These are phyloP conservation scores for Phoma sp. DNA, from an alignment of 2,329 filamentous ascomycete genomes.

Conservation along the genomic window DNA sequence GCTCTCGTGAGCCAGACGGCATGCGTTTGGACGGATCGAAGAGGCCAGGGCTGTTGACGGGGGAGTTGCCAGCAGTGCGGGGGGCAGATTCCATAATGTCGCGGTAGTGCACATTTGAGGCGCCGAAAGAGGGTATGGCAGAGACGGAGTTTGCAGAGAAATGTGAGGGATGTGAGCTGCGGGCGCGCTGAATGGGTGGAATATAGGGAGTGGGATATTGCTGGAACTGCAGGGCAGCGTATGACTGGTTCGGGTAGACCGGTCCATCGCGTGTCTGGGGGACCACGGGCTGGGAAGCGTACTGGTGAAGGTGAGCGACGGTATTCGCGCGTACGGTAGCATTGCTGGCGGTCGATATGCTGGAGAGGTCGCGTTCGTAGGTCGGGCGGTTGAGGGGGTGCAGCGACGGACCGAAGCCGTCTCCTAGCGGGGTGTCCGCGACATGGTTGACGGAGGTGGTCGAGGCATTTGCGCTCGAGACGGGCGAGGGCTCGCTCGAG, in stretches of 20 bases:
- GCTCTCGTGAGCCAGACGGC: constrained; percentile 36
- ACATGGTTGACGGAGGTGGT: constrained; percentile 29
- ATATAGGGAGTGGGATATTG: constrained; percentile 48
- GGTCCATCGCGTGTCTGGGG: constrained; percentile 41
- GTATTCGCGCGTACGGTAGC: constrained; percentile 49
- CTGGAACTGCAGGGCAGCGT: constrained; percentile 56
- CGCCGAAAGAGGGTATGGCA: constrained; percentile 50
- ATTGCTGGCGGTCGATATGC: constrained; percentile 50
- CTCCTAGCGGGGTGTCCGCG: constrained; percentile 9
- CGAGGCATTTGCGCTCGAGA: constrained; percentile 35
- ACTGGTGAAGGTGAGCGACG: constrained; percentile 27
- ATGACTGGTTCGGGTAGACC: constrained; percentile 57
- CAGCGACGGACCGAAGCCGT: constrained; percentile 13
- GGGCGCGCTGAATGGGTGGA: constrained; percentile 48
- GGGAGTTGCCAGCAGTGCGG: constrained; percentile 54
- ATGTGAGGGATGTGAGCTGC: constrained; percentile 51
- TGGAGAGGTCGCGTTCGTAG: constrained; percentile 51
- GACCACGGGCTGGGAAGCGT: constrained; percentile 22
- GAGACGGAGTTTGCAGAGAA: constrained; percentile 47
- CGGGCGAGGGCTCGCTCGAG: constrained; percentile 42
- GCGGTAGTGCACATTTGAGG: constrained; percentile 40
- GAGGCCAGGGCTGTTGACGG: constrained; percentile 55
- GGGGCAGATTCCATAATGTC: constrained; percentile 47
- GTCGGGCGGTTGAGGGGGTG: constrained; percentile 42
- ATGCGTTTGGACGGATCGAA: constrained; percentile 49